A percentile compares a stretch with the other conserved stretches of the same genome.
phyloP scores from a whole-genome alignment of 108 stramenopile species.

The Licmophora abbreviata region DNA sequence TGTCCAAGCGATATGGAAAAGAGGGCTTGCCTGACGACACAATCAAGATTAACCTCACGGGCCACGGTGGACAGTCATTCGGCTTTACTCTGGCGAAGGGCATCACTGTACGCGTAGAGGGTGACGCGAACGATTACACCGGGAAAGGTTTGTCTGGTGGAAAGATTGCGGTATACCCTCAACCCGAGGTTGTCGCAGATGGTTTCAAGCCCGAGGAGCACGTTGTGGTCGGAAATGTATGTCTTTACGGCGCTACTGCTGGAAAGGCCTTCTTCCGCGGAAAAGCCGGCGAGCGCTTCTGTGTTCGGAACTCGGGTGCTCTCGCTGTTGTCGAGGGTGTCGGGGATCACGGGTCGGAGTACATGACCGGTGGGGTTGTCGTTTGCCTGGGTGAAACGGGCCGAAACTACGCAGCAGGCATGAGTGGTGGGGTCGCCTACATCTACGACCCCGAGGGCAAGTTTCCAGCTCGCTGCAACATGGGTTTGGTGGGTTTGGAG shows the following conservation, averaged over 20 bases:
- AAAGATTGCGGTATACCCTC: constrained; percentile 82
- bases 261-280: constrained; percentile 97
- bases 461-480: constrained; percentile 93
- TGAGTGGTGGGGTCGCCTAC: constrained; percentile 97
- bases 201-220: constrained; percentile 88
- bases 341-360: constrained; percentile 97
- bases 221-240: constrained; percentile 94
- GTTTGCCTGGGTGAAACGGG: constrained; percentile 92
- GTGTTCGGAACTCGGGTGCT: constrained; percentile 96
- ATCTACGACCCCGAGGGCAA: constrained; percentile 90
- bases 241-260: constrained; percentile 90
- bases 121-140: constrained; percentile 96
- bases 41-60: constrained; percentile 85
- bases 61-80: constrained; percentile 94
- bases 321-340: constrained; percentile 95
- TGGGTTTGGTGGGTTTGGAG: constrained; percentile 92
- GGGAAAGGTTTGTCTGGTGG: constrained; percentile 97
- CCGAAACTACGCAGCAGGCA: constrained; percentile 97
- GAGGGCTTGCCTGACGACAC: constrained; percentile 95
- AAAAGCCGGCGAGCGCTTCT: constrained; percentile 96
- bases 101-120: constrained; percentile 87
- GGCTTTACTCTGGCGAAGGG: constrained; percentile 93
- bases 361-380: constrained; percentile 96
- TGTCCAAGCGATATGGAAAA: constrained; percentile 81
- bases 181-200: constrained; percentile 44